A percentile compares a stretch with the other conserved stretches of the same genome.
phyloP scores from a whole-genome alignment of 495 filamentous ascomycete species.

The Staphylotrichum longicolle region DNA sequence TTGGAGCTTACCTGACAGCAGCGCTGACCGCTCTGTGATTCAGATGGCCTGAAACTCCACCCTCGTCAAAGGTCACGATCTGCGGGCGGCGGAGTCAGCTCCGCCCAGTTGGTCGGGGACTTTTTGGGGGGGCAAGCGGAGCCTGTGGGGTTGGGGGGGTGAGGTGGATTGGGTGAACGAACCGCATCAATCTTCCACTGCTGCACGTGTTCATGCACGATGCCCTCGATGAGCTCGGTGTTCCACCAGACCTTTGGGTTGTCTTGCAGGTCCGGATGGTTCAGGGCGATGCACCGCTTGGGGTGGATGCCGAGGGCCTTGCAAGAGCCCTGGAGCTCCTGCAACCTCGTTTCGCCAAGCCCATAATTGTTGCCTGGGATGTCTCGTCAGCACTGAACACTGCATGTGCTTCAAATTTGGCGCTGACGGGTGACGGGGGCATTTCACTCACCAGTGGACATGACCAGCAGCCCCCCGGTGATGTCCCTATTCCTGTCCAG shows the following conservation, averaged over 20 bases:
- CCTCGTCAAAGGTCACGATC: constrained; percentile 47
- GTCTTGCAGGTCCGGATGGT: constrained; percentile 41
- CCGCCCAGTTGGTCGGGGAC: background rate
- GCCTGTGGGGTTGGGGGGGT: background rate
- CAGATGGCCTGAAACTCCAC: constrained; percentile 44
- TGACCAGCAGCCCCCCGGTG: constrained; percentile 38
- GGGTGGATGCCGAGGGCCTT: constrained; percentile 35
- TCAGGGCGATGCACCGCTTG: constrained; percentile 36
- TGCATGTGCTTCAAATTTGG: no score
- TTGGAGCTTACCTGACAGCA: constrained; percentile 40
- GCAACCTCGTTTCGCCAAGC: constrained; percentile 35
- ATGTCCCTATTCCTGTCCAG: constrained; percentile 34
- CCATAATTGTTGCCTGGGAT: constrained; percentile 45
- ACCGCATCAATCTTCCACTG: constrained; percentile 44
- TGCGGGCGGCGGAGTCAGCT: constrained; percentile 19
- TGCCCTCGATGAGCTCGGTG: constrained; percentile 32
- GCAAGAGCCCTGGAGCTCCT: constrained; percentile 41
- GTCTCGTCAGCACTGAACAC: background rate
- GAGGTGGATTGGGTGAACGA: constrained; percentile 11
- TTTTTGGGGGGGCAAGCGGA: background rate
- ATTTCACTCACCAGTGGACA: constrained; percentile 39
- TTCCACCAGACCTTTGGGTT: constrained; percentile 46
- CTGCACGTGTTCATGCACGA: constrained; percentile 36
- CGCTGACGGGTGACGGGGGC: no score
- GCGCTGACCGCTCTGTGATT: constrained; percentile 46